phyloP scores from a whole-genome alignment of 345 rosid species.

The Salix caprea region DNA sequence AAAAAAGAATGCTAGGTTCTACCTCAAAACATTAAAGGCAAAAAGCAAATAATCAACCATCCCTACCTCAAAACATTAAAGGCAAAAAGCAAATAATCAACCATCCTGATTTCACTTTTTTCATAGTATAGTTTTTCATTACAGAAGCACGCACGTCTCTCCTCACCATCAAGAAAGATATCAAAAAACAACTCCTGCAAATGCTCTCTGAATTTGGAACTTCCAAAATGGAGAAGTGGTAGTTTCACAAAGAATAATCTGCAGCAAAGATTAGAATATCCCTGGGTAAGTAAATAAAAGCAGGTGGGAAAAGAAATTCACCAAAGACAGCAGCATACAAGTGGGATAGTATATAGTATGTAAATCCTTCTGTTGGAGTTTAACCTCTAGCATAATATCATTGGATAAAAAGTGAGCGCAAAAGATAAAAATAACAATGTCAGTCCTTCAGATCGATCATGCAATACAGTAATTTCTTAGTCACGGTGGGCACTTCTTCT shows the following conservation, averaged over 20 bases:
- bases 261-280: neutral
- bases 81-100: neutral
- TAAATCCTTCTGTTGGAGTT: neutral
- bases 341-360: neutral
- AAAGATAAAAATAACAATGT: neutral
- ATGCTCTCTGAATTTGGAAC: neutral
- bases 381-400: neutral
- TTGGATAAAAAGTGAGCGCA: neutral
- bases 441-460: neutral
- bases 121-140: neutral
- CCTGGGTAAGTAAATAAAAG: neutral
- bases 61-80: neutral
- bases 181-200: neutral
- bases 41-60: neutral
- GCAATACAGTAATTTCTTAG: neutral
- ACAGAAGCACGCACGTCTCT: neutral
- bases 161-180: constrained; percentile 1
- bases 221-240: neutral
- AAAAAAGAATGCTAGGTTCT: neutral
- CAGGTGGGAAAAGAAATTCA: neutral
- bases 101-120: neutral
- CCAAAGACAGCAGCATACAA: neutral
- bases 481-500: neutral
- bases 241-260: constrained; percentile 5
- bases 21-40: neutral